A percentile compares a stretch with the other conserved stretches of the same genome.
Conservation (phyloP, 768 basidiomycete species). For the Cyclocybe aegerita region DNA sequence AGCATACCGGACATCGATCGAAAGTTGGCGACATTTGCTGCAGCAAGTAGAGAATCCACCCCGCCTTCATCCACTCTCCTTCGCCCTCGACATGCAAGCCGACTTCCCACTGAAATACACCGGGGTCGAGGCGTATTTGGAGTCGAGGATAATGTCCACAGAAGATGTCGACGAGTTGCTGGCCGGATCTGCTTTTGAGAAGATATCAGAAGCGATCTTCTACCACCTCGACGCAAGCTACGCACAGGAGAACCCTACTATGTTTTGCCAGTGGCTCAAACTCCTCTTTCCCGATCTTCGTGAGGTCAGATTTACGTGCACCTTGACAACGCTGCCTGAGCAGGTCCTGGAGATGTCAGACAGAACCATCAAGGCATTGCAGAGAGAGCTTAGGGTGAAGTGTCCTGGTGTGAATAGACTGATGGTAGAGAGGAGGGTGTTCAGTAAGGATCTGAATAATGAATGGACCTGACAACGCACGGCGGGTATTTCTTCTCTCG, state of each 20-base stretch:
- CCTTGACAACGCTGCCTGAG: background rate
- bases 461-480: background rate
- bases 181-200: background rate
- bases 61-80: background rate
- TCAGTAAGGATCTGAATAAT: background rate
- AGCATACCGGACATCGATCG: background rate
- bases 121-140: background rate
- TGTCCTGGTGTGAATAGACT: background rate
- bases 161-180: background rate
- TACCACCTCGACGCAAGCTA: background rate
- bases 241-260: background rate
- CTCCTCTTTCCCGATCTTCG: background rate
- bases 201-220: background rate
- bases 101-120: background rate
- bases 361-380: background rate
- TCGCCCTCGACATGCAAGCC: background rate
- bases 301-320: background rate
- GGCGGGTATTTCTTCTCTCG: too few relatives aligned
- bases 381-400: background rate
- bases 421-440: background rate
- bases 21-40: background rate
- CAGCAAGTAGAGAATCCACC: background rate
- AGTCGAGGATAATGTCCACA: background rate
- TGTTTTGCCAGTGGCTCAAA: background rate
- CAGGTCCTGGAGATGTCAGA: background rate